Evolutionary conservation across 1,139 yeast species (phyloP).

Genomic region (Kurtzmaniella quercitrusa): DNA sequence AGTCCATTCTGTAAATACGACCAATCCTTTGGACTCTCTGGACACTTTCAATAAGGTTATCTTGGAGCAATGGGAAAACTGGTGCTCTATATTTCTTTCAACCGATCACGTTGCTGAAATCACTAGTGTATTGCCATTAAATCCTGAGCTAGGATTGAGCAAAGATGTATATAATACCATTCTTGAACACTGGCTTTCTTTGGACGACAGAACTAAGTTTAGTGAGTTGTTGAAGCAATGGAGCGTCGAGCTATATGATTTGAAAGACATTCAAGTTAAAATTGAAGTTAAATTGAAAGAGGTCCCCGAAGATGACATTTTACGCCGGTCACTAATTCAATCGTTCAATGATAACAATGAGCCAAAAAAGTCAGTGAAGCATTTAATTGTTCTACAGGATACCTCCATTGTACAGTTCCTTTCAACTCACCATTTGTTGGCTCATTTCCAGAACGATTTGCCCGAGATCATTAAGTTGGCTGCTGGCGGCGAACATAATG

Average conservation of each 20-base stretch:
- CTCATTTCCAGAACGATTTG: slow-evolving; percentile 43
- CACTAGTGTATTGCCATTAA: slow-evolving; percentile 51
- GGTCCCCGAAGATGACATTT: slow-evolving; percentile 12
- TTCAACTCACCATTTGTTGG: slow-evolving; percentile 57
- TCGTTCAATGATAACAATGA: slow-evolving; percentile 57
- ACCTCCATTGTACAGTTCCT: slow-evolving; percentile 54
- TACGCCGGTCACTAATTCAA: slow-evolving; percentile 51
- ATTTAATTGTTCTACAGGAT: slow-evolving; percentile 55
- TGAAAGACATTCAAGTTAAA: slow-evolving; percentile 37
- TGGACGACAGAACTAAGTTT: slow-evolving; percentile 30
- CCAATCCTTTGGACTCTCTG: slow-evolving; percentile 8
- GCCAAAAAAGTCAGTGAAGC: slow-evolving; percentile 60
- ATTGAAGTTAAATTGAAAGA: slow-evolving; percentile 41
- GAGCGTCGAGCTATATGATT: slow-evolving; percentile 56
- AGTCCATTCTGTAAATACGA: slow-evolving; percentile 3
- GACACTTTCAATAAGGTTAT: slow-evolving; percentile 23
- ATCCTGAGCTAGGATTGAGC: slow-evolving; percentile 34
- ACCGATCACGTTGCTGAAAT: slow-evolving; percentile 45
- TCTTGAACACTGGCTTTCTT: slow-evolving; percentile 45
- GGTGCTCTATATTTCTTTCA: slow-evolving; percentile 55
- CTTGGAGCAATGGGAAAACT: slow-evolving; percentile 61
- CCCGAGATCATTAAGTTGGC: slow-evolving; percentile 50
- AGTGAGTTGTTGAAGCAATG: slow-evolving; percentile 46
- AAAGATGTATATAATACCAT: slow-evolving; percentile 47
- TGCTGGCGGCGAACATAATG: slow-evolving; percentile 12